These are phyloP conservation scores for Cokeromyces recurvatus DNA, from an alignment of 371 early-diverging fungal genomes.

Conservation along the genomic window DNA sequence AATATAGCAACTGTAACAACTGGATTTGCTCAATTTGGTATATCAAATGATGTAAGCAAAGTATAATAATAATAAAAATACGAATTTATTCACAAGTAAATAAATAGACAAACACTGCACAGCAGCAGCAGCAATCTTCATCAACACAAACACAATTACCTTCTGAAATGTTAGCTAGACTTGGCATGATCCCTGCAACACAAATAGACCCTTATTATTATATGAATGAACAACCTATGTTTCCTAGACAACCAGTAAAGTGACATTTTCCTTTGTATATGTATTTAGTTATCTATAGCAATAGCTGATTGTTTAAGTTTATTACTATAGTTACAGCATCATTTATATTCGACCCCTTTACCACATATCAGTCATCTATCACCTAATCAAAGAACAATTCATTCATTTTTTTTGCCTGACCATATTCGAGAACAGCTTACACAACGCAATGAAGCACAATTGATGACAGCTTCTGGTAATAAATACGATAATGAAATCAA, in stretches of 20 bases:
- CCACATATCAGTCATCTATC: constrained; percentile 64
- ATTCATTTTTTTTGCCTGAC: constrained; percentile 83
- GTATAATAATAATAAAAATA: neutral
- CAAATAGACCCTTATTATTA: constrained; percentile 37
- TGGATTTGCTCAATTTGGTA: constrained; percentile 30
- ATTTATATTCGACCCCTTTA: constrained; percentile 68
- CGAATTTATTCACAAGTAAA: too few relatives aligned
- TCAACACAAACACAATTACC: constrained; percentile 13
- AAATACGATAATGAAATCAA: too few relatives aligned
- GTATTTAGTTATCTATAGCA: neutral
- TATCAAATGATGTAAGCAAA: constrained; percentile 20
- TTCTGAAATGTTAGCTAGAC: constrained; percentile 20
- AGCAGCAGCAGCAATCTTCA: too few relatives aligned
- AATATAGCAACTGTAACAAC: constrained; percentile 17
- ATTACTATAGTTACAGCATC: constrained; percentile 64
- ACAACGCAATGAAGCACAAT: constrained; percentile 64
- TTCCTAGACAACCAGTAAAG: constrained; percentile 43
- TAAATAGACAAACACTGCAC: too few relatives aligned
- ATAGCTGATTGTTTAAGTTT: neutral
- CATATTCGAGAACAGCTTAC: constrained; percentile 76
- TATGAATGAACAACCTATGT: constrained; percentile 25
- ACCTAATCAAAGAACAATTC: constrained; percentile 73
- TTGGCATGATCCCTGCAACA: constrained; percentile 18
- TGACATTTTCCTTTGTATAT: neutral
- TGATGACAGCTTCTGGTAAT: constrained; percentile 56